Evolutionary conservation across 1,284 basidiomycete genomes (phyloP), one percentile per base, ranked within the genome.

Genomic region (Fomitopsis palustris): DNA sequence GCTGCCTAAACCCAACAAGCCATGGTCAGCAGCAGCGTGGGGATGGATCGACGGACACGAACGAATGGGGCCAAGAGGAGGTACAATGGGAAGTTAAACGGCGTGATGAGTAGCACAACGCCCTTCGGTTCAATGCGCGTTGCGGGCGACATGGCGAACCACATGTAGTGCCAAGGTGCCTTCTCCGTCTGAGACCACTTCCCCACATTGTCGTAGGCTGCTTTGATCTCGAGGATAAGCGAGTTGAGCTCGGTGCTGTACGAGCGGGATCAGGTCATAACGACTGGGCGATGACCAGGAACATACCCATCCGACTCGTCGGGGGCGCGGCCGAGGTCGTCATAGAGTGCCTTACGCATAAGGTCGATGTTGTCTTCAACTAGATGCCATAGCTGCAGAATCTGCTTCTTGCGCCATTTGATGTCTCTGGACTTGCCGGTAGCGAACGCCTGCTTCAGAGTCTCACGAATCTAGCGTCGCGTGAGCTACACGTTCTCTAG

Each of bases 61-160:
- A 56, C 88, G 65, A 89, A 58, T 17, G 86, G 85, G 1, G 75
- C 73, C 3, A 88, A 49, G 0, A 77, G 68, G 47, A 86, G 68
- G 76, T 77, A 87, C 4, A 87, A 42, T 0, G 78, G 79, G 45
- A 72, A 74, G 62, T 89, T 90, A 76, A 88, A 88, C 0, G 86
- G 85, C 37, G 76, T 76, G 55, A 88, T 84, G 62, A 91, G 83
- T 54, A 93, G 75, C 0, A 85, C 80, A 16, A 87, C 81, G 0
- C 92, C 92, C 71, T 93, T 93, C 43, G 91, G 80, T 68, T 92
- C 88, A 67, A 92, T 93, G 61, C 82, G 79, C 21, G 90, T 79
- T 23, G 80, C 77, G 0, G 88, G 90, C 7, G 78, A 78, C 82
- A 88, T 81, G 0, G 80, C 71, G 3, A 75, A 73, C 64, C 75